Conservation (phyloP, 202 grass and related monocot species). For the Panicum hallii region DNA sequence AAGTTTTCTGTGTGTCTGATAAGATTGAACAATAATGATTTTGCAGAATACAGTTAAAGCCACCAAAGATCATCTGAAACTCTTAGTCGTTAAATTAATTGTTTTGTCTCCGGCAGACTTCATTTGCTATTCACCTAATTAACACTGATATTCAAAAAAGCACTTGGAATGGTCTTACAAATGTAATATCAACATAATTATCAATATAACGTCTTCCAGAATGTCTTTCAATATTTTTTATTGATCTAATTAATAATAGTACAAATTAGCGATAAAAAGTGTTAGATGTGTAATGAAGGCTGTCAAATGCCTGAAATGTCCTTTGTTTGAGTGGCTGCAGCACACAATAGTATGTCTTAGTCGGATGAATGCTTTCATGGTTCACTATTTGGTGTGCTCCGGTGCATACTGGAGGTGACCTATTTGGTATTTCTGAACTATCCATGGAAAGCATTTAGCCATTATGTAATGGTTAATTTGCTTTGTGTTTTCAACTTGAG, state of each 20-base stretch:
- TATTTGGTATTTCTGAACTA: constrained; percentile 23
- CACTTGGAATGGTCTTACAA: background rate
- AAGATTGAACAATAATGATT: background rate
- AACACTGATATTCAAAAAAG: background rate
- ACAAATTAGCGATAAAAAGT: background rate
- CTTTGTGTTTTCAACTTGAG: background rate
- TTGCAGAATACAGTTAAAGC: background rate
- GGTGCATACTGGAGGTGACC: constrained; percentile 19
- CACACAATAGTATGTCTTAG: background rate
- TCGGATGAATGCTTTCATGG: background rate
- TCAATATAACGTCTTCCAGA: constrained; percentile 12
- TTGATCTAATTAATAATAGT: background rate
- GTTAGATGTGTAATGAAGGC: constrained; percentile 13
- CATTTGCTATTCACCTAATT: too few relatives aligned
- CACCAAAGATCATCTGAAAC: constrained; percentile 7
- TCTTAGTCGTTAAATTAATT: constrained; percentile 21
- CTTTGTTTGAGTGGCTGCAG: background rate
- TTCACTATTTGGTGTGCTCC: background rate
- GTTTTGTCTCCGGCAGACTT: background rate
- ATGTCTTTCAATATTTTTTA: background rate
- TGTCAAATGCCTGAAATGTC: background rate
- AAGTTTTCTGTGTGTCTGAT: constrained; percentile 11
- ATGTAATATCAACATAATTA: background rate
- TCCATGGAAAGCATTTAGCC: constrained; percentile 27
- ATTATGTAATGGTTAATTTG: background rate